A percentile compares a stretch with the other conserved stretches of the same genome.
These are phyloP conservation scores for Populus hybrid DNA, from an alignment of 441 rosid genomes.

Conservation along the genomic window DNA sequence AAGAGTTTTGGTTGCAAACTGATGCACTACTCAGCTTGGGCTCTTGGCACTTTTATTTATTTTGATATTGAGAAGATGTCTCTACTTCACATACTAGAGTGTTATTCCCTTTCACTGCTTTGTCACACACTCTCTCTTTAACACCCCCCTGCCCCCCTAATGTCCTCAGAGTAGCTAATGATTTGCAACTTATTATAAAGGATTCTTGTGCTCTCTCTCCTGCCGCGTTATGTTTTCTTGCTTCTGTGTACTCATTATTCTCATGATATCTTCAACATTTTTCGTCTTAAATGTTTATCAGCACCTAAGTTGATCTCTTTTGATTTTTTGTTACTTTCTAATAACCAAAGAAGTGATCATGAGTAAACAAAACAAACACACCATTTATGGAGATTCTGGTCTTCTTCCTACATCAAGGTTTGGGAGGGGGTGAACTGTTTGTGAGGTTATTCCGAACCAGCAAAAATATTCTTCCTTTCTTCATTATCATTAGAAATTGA, in stretches of 20 bases:
- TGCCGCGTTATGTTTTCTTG: neutral
- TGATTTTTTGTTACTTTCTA: neutral
- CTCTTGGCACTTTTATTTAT: neutral
- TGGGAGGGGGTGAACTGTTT: neutral
- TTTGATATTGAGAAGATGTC: neutral
- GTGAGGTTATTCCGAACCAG: neutral
- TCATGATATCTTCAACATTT: neutral
- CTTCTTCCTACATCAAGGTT: neutral
- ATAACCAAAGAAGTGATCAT: neutral
- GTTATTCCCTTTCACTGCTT: neutral
- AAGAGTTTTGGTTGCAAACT: constrained; percentile 13
- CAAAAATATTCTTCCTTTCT: neutral
- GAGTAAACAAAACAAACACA: neutral
- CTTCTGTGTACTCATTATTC: neutral
- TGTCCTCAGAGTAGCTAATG: neutral
- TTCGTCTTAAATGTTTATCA: neutral
- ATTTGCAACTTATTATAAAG: neutral
- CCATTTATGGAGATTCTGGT: neutral
- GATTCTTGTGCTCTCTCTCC: neutral
- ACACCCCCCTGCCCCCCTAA: too few relatives aligned
- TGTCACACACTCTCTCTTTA: neutral
- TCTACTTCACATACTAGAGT: neutral
- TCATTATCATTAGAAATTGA: too few relatives aligned
- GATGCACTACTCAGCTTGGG: neutral
- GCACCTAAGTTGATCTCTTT: neutral